Conservation (phyloP, 306 rosid genomes). For the Dryas alaskensis region DNA sequence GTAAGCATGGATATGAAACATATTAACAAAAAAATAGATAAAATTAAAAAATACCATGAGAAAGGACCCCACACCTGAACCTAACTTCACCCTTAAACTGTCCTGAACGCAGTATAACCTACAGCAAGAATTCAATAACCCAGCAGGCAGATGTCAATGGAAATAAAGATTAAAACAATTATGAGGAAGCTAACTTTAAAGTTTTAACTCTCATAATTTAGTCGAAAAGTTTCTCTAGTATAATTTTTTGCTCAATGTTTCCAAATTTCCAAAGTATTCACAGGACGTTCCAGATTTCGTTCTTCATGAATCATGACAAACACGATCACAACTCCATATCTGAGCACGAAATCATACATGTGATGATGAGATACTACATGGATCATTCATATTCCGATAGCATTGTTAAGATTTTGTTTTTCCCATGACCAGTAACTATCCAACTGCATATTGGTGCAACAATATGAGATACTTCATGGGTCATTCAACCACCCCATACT, state of each 20-base stretch:
- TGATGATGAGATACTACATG: neutral
- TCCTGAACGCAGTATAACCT: constrained; percentile 71
- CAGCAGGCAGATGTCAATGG: constrained; percentile 14
- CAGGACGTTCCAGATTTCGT: neutral
- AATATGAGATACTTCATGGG: neutral
- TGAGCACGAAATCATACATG: neutral
- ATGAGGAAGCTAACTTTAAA: neutral
- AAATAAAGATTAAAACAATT: neutral
- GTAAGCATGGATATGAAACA: neutral
- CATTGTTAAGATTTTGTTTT: neutral
- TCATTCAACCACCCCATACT: neutral
- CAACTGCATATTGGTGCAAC: neutral
- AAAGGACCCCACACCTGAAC: constrained; percentile 63
- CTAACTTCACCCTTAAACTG: constrained; percentile 83
- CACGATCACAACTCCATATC: neutral
- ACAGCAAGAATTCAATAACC: constrained; percentile 34
- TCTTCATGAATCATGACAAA: neutral
- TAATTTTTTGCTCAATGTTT: neutral
- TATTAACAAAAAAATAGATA: neutral
- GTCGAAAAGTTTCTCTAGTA: neutral
- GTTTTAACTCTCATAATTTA: neutral
- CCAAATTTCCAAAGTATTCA: neutral
- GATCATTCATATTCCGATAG: neutral
- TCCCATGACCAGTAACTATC: neutral
- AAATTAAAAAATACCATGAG: constrained; percentile 22